Evolutionary conservation across 2,329 filamentous ascomycete genomes (phyloP).

Genomic region (Talaromyces marneffei): DNA sequence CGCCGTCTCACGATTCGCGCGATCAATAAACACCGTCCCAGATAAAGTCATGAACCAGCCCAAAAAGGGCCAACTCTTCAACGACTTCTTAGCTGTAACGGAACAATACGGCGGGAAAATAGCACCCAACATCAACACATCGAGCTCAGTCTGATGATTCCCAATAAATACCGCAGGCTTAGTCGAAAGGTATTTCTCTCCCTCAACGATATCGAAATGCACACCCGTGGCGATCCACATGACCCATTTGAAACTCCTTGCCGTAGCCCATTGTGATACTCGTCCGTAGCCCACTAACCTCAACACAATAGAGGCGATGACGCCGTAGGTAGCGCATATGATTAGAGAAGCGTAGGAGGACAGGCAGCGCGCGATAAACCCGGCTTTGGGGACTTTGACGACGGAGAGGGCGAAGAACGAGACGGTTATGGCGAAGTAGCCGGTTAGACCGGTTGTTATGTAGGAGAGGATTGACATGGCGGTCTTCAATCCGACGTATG

Average conservation of each 20-base stretch:
- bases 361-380: constrained; percentile 43
- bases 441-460: constrained; percentile 55
- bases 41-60: constrained; percentile 92
- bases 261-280: constrained; percentile 80
- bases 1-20: constrained; percentile 74
- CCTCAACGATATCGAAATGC: constrained; percentile 64
- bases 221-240: constrained; percentile 74
- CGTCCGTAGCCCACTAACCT: constrained; percentile 65
- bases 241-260: constrained; percentile 68
- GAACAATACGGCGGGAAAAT: constrained; percentile 89
- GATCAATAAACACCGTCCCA: constrained; percentile 92
- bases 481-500: too few relatives aligned
- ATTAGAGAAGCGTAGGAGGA: constrained; percentile 42
- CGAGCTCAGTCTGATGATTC: constrained; percentile 95
- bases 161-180: constrained; percentile 86
- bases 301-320: constrained; percentile 65
- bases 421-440: constrained; percentile 57
- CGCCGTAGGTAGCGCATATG: constrained; percentile 63
- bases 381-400: constrained; percentile 38
- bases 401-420: constrained; percentile 41
- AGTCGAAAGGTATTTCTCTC: constrained; percentile 57
- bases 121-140: constrained; percentile 82
- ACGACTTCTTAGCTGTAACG: constrained; percentile 82
- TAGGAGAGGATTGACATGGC: constrained; percentile 58
- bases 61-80: constrained; percentile 74